Evolutionary conservation across 805 yeast species (phyloP), one percentile per base, ranked within the genome.

Genomic region (Vanderwaltozyma verrucispora): DNA sequence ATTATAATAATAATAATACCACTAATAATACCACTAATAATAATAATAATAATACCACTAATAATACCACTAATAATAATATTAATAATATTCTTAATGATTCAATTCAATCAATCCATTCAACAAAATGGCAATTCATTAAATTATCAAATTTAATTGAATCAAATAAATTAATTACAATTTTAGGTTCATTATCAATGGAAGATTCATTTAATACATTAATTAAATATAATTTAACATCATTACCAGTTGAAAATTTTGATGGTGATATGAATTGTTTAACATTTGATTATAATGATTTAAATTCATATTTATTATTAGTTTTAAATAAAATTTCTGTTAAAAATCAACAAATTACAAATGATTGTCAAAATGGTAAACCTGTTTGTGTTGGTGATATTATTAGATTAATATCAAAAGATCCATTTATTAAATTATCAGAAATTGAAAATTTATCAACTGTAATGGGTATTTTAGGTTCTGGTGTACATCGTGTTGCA

Each of bases 401-500:
- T 27, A 77, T 87, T 34, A 78, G 76, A 49, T 64, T 92, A 43
- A 80, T 88, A 18, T 87, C 85, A 23, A 87, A 88, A 55, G 89
- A 85, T 52, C 95, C 95, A 3, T 86, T 89, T 53, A 71, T 82
- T 44, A 82, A 84, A 53, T 65, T 92, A 40, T 72, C 76, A 32
- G 87, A 84, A 49, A 53, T 67, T 14, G 87, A 80, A 39, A 72
- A 77, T 16, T 65, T 89, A 36, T 68, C 78, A 32, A 70, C 75
- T 5, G 96, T 85, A 2, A 82, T 83, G 49, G 94, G 85, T 59
- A 77, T 83, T 12, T 67, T 89, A 44, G 97, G 96, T n/a, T 75
- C 82, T 29, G 98, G 98, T 16, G 95, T 87, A 3, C 98, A 92
- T 63, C 71, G 97, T 54, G 75, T 88, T 18, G 95, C 96, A 12